phyloP scores from a whole-genome alignment of 2,329 filamentous ascomycete genomes.

The Pezizomycotina sp. region DNA sequence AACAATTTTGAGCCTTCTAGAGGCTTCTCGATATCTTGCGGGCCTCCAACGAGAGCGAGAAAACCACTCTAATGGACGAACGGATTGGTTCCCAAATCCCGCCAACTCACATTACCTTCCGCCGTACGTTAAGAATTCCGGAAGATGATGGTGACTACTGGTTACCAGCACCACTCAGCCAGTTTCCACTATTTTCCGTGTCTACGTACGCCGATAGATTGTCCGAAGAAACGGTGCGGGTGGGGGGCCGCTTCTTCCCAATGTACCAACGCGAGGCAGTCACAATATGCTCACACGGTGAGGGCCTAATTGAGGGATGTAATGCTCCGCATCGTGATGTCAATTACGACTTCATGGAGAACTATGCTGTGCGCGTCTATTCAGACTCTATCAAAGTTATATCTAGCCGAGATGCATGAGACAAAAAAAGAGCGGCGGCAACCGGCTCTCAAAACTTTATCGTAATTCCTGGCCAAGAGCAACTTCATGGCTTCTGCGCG shows the following conservation, averaged over 20 bases:
- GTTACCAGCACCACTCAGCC: conserved; percentile 29
- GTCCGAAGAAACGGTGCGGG: conserved; percentile 27
- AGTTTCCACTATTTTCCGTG: conserved; percentile 31
- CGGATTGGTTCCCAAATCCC: too few relatives aligned
- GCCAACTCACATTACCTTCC: conserved; percentile 31
- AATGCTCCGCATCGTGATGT: conserved; percentile 31
- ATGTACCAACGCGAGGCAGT: conserved; percentile 34
- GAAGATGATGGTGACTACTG: conserved; percentile 27
- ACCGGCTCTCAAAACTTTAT: conserved; percentile 37
- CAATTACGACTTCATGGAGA: too few relatives aligned
- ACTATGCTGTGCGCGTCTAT: too few relatives aligned
- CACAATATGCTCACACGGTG: conserved; percentile 27
- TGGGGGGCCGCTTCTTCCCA: conserved; percentile 34
- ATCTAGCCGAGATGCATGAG: too few relatives aligned
- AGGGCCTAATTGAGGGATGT: conserved; percentile 31
- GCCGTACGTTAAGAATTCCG: conserved; percentile 32
- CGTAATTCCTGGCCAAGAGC: conserved; percentile 29
- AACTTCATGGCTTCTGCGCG: conserved; percentile 31
- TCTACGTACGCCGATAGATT: conserved; percentile 27
- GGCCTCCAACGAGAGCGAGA: too few relatives aligned
- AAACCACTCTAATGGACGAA: too few relatives aligned
- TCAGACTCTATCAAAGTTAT: too few relatives aligned
- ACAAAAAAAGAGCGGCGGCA: too few relatives aligned
- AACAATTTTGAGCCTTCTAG: too few relatives aligned
- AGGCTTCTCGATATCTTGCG: too few relatives aligned